Evolutionary conservation across 148 eudicot species (phyloP), one percentile per base, ranked within the genome.

Genomic region (Silene latifolia): DNA sequence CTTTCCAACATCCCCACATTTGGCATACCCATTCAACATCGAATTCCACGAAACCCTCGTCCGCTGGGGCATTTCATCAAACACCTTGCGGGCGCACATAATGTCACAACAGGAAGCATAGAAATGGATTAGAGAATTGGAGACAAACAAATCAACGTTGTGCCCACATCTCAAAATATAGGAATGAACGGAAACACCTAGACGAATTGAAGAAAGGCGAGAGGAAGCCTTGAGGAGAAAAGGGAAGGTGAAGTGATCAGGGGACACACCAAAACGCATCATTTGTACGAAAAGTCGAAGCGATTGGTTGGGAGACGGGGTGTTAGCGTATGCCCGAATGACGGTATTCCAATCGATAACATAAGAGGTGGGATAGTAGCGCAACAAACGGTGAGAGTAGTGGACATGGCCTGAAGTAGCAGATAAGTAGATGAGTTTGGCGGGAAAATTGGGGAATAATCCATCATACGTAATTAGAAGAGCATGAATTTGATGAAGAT

Each of bases 11-110:
- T 91, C 86, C 74, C 92, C 89, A 18, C 93, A 89, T 75, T 93
- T 93, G 1, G 88, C 92, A 78, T 86, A 88, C 70, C 94, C 94
- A 79, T 89, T 89, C 56, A 91, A 44, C 83, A 91, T 88, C 1
- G 97, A 80, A 39, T 93, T 93, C 97, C 97, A 93, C 15, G 97
- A 84, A 71, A 93, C 90, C 74, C 59, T 58, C 66, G 84, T 93
- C 80, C 79, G 85, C 0, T 63, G 67, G 4, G 75, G 76, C 98
- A 93, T 91, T 88, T 82, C 91, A 69, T 91, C 94, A 18, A 93
- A 93, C 90, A 91, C 68, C 63, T 84, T 81, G 24, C 91, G 89
- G 0, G 92, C 97, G 77, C 71, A 18, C 10, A 7, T 13, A 3
- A 86, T 75, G 27, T 80, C 64, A 54, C 86, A 85, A 76, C 87